Evolutionary conservation across 495 filamentous ascomycete species (phyloP), one percentile per base, ranked within the genome.

Genomic region (Parachaetomium inaequale): DNA sequence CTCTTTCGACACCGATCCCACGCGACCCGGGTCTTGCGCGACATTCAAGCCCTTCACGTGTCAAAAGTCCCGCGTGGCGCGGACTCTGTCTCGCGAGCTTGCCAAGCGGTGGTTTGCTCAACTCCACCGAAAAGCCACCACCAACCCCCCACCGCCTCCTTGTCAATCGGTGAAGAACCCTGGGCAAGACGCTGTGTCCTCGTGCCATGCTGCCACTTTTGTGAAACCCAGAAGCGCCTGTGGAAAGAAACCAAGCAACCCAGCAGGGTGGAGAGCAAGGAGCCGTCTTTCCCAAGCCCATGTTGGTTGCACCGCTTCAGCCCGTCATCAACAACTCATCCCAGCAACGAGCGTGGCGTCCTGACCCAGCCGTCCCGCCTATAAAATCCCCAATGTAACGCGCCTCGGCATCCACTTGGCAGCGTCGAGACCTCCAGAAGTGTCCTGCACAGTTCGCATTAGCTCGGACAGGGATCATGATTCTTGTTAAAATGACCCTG

Each of bases 1-100:
- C 38, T 23, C 7, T 56, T 56, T 45, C 32, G 54, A 56, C 54
- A 56, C 54, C 54, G 54, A 56, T 56, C 38, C 54, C 54, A 45
- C 54, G 54, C 38, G 38, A 32, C 17, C 5, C 3, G 2, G 15
- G 19, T n/a, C 23, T 11, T n/a, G 34, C 34, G 17, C 36, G 25
- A 10, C 23, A 42, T 55, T 12, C n/a, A 23, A n/a, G 1, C 2
- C 8, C 11, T 28, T 14, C 53, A 23, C 14, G n/a, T 40, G 2
- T 26, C 11, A 40, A 28, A 42, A 26, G 17, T 32, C 19, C 34
- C 36, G 12, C 53, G 34, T n/a, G 21, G 34, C 28, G 36, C 32
- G 28, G 23, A 26, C 19, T 3, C 26, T 28, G 34, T 36, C 4
- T 38, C 19, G 26, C 19, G 26, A 51, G 23, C 23, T 31, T 14